phyloP scores from a whole-genome alignment of 179 eudicot genomes.

The Camellia oleifera region DNA sequence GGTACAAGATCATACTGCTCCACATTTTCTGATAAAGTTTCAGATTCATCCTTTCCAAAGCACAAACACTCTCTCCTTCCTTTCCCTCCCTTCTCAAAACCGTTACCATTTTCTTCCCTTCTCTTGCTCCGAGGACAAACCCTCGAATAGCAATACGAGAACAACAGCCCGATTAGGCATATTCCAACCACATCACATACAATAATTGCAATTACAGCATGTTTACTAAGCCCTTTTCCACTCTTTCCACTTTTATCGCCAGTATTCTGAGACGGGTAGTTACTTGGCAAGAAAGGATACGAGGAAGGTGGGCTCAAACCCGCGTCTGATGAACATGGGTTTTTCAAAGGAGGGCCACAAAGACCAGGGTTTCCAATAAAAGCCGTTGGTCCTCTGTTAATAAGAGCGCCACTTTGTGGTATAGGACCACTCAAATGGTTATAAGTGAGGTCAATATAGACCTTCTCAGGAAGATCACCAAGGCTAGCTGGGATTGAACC shows the following conservation, averaged over 20 bases:
- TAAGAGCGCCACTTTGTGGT: slow-evolving; percentile 89
- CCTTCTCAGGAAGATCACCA: slow-evolving; percentile 94
- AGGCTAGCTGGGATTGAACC: slow-evolving; percentile 86
- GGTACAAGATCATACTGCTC: slow-evolving; percentile 87
- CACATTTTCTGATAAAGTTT: slow-evolving; percentile 66
- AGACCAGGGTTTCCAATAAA: slow-evolving; percentile 86
- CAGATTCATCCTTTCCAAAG: slow-evolving; percentile 78
- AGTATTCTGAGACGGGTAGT: slow-evolving; percentile 33
- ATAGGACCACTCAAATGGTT: slow-evolving; percentile 86
- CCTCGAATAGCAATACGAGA: slow-evolving; percentile 73
- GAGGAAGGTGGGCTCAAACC: slow-evolving; percentile 49
- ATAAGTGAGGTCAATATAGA: slow-evolving; percentile 84
- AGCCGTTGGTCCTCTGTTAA: slow-evolving; percentile 96
- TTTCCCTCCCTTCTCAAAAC: slow-evolving; percentile 43
- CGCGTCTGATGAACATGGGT: slow-evolving; percentile 46
- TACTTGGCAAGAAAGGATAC: slow-evolving; percentile 64
- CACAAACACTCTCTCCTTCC: slow-evolving; percentile 65
- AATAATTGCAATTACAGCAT: not conserved
- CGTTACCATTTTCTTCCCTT: slow-evolving; percentile 34
- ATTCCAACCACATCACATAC: slow-evolving; percentile 49
- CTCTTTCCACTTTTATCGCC: slow-evolving; percentile 28
- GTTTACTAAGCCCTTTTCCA: slow-evolving; percentile 24
- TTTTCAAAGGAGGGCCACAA: slow-evolving; percentile 93
- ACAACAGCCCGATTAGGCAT: slow-evolving; percentile 74
- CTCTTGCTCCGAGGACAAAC: slow-evolving; percentile 44